phyloP scores from a whole-genome alignment of 768 basidiomycete genomes.

The Polyporus arcularius region DNA sequence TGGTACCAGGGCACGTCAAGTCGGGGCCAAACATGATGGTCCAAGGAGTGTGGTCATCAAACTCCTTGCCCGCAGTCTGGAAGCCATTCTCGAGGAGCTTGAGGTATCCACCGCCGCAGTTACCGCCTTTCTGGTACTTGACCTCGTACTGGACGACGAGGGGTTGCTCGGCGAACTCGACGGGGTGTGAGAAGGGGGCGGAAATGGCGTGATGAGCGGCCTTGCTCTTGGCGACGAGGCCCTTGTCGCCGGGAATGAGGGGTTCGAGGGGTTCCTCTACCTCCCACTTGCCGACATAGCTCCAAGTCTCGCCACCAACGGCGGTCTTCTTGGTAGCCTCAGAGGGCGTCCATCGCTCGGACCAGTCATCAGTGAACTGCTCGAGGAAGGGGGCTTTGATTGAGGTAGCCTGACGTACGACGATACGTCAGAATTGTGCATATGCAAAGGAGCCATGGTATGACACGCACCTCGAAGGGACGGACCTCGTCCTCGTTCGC shows the following conservation, averaged over 20 bases:
- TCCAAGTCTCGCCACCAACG: slow-evolving; percentile 93
- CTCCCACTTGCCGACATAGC: slow-evolving; percentile 96
- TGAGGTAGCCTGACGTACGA: slow-evolving; percentile 57
- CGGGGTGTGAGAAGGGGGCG: slow-evolving; percentile 75
- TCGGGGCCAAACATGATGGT: slow-evolving; percentile 98
- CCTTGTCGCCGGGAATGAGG: slow-evolving; percentile 83
- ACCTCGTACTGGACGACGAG: slow-evolving; percentile 98
- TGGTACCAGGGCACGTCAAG: slow-evolving; percentile 88
- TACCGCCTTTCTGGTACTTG: slow-evolving; percentile 98
- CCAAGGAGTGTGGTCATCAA: slow-evolving; percentile 92
- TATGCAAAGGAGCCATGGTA: background rate
- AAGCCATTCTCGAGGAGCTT: slow-evolving; percentile 94
- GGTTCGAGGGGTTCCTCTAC: slow-evolving; percentile 85
- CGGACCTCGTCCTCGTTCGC: slow-evolving; percentile 59
- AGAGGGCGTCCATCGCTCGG: slow-evolving; percentile 92
- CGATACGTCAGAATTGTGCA: slow-evolving; percentile 6
- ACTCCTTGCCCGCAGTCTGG: slow-evolving; percentile 91
- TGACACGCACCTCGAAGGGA: slow-evolving; percentile 60
- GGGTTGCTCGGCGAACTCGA: slow-evolving; percentile 82
- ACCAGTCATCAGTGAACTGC: slow-evolving; percentile 93
- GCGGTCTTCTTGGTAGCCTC: slow-evolving; percentile 98
- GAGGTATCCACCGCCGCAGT: slow-evolving; percentile 98
- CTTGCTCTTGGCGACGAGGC: slow-evolving; percentile 94
- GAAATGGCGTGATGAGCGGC: slow-evolving; percentile 99
- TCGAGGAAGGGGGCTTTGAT: slow-evolving; percentile 92